A percentile compares a stretch with the other conserved stretches of the same genome.
These are phyloP conservation scores for Aspergillus sclerotioniger DNA, from an alignment of 495 filamentous ascomycete species.

Conservation along the genomic window DNA sequence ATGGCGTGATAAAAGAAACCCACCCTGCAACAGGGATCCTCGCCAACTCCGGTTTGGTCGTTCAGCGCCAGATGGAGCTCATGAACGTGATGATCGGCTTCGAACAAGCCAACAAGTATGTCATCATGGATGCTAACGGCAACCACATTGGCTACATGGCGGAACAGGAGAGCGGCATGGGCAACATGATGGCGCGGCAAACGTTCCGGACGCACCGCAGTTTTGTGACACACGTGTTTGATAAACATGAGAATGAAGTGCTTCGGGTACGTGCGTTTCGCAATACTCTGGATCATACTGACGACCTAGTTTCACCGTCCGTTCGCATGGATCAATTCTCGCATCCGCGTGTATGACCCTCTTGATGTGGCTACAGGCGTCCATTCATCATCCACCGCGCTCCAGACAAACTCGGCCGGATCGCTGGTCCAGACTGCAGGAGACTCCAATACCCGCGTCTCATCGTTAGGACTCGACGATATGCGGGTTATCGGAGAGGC, in stretches of 20 bases:
- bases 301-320: conserved; percentile 60
- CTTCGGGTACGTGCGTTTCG: conserved; percentile 45
- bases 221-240: conserved; percentile 71
- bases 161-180: conserved; percentile 63
- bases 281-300: background rate
- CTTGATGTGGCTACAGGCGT: conserved; percentile 33
- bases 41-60: conserved; percentile 61
- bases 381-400: conserved; percentile 38
- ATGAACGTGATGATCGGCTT: conserved; percentile 72
- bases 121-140: conserved; percentile 68
- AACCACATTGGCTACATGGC: conserved; percentile 69
- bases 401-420: conserved; percentile 41
- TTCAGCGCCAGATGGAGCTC: conserved; percentile 66
- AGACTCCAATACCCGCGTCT: conserved; percentile 47
- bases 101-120: conserved; percentile 71
- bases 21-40: conserved; percentile 61
- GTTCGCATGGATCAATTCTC: conserved; percentile 65
- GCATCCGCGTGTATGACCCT: conserved; percentile 64
- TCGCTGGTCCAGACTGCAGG: conserved; percentile 39
- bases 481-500: conserved; percentile 69
- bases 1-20: conserved; percentile 57
- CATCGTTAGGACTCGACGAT: conserved; percentile 48
- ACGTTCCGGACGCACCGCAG: conserved; percentile 64
- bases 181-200: conserved; percentile 57
- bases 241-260: conserved; percentile 61